These are phyloP conservation scores for Dalbergia cochinchinensis DNA, from an alignment of 306 rosid genomes.

Conservation along the genomic window DNA sequence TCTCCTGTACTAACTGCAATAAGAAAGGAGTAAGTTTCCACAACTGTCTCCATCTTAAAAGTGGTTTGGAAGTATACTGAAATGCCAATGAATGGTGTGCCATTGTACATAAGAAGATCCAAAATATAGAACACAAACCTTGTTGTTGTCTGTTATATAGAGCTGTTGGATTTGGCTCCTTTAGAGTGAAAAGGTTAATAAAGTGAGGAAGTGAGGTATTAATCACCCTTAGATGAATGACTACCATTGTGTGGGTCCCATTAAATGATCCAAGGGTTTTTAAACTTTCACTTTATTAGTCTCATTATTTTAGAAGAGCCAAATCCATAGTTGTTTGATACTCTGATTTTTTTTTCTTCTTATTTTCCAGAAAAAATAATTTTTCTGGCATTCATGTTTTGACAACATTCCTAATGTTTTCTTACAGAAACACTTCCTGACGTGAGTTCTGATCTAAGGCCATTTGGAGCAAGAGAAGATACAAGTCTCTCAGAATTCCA, in stretches of 20 bases:
- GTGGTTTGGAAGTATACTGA: conserved; percentile 37
- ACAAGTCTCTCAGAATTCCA: conserved; percentile 86
- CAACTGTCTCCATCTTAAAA: conserved; percentile 36
- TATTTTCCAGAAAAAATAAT: too few relatives aligned
- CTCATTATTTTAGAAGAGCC: too few relatives aligned
- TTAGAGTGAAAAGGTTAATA: too few relatives aligned
- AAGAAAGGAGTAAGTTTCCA: conserved; percentile 44
- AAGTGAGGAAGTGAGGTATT: too few relatives aligned
- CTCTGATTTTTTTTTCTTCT: too few relatives aligned
- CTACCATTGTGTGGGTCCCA: too few relatives aligned
- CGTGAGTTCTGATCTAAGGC: conserved; percentile 68
- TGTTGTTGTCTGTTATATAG: background rate
- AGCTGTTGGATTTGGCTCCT: background rate
- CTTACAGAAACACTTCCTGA: conserved; percentile 79
- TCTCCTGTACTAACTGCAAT: background rate
- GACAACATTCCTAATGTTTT: conserved; percentile 27
- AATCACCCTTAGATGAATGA: too few relatives aligned
- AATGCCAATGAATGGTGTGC: conserved; percentile 12
- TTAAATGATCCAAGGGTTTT: too few relatives aligned
- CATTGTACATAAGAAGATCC: conserved; percentile 33
- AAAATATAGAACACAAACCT: conserved; percentile 5
- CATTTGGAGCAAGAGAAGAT: conserved; percentile 78
- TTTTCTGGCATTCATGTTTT: conserved; percentile 30
- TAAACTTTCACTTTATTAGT: too few relatives aligned
- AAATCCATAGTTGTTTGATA: too few relatives aligned